phyloP scores from a whole-genome alignment of 768 basidiomycete genomes.

The Sarcodon sp. region DNA sequence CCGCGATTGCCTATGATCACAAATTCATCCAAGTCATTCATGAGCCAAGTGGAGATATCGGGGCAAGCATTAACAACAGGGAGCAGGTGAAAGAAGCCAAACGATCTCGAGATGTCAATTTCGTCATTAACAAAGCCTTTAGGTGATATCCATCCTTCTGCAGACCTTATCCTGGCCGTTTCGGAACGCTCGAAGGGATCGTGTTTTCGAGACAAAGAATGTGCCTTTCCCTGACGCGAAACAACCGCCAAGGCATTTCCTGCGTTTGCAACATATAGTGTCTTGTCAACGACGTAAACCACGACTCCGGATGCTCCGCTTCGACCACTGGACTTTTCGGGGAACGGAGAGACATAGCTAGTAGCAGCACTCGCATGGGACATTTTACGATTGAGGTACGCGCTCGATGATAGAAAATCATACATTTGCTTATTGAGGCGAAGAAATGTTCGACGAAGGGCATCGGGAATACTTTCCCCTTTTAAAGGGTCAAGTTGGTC shows the following conservation, averaged over 20 bases:
- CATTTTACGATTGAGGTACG: conserved; percentile 46
- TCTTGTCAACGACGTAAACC: conserved; percentile 70
- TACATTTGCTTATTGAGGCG: conserved; percentile 74
- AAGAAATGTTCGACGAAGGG: conserved; percentile 79
- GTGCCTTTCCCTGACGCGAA: conserved; percentile 61
- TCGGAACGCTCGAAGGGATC: conserved; percentile 84
- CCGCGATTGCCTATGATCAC: conserved; percentile 91
- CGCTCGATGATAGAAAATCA: conserved; percentile 40
- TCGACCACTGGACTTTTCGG: conserved; percentile 40
- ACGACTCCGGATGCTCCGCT: conserved; percentile 80
- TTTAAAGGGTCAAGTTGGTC: conserved; percentile 24
- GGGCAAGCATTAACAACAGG: conserved; percentile 89
- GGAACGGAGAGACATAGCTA: conserved; percentile 14
- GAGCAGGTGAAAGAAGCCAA: conserved; percentile 84
- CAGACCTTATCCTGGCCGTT: conserved; percentile 74
- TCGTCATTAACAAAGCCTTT: conserved; percentile 87
- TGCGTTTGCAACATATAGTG: conserved; percentile 80
- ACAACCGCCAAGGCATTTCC: conserved; percentile 85
- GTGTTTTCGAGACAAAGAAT: conserved; percentile 67
- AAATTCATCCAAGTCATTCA: conserved; percentile 86
- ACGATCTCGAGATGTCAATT: conserved; percentile 82
- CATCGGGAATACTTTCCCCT: conserved; percentile 53
- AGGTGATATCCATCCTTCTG: conserved; percentile 92
- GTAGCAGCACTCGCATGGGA: conserved; percentile 47
- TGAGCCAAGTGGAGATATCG: conserved; percentile 51